phyloP scores from a whole-genome alignment of 805 yeast genomes.

The Metschnikowia cubensis region DNA sequence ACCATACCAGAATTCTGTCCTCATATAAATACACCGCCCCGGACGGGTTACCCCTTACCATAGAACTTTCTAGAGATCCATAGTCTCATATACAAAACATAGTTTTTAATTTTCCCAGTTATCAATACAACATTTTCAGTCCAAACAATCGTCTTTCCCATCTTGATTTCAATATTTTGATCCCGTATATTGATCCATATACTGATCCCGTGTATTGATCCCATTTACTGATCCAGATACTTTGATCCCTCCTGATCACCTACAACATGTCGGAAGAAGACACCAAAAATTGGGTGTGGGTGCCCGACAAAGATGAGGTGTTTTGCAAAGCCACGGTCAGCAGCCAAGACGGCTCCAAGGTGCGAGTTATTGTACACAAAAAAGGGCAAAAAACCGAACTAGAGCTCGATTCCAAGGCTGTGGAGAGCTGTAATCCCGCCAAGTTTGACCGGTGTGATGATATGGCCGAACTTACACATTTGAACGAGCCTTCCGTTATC shows the following conservation, averaged over 20 bases:
- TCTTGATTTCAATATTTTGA: no score
- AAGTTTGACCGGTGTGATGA: slow-evolving; percentile 89
- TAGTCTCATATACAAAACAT: neutral
- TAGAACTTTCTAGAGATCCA: neutral
- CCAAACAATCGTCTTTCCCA: no score
- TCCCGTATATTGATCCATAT: no score
- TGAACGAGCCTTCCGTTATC: slow-evolving; percentile 94
- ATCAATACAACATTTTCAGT: no score
- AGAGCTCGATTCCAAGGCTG: slow-evolving; percentile 39
- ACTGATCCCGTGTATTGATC: no score
- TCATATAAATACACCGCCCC: neutral
- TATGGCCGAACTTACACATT: slow-evolving; percentile 91
- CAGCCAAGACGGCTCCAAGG: slow-evolving; percentile 36
- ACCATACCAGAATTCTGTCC: neutral
- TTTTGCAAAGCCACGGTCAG: slow-evolving; percentile 61
- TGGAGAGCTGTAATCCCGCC: slow-evolving; percentile 77
- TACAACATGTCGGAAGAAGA: slow-evolving; percentile 1
- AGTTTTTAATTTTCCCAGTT: no score
- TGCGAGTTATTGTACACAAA: slow-evolving; percentile 34
- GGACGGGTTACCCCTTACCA: neutral
- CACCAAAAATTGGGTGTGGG: slow-evolving; percentile 70
- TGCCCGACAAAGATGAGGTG: slow-evolving; percentile 53
- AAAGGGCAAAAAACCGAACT: slow-evolving; percentile 42
- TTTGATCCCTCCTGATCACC: no score
- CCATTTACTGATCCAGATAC: no score